A percentile compares a stretch with the other conserved stretches of the same genome.
Conservation (phyloP, 441 rosid species). For the Jatropha podagrica region DNA sequence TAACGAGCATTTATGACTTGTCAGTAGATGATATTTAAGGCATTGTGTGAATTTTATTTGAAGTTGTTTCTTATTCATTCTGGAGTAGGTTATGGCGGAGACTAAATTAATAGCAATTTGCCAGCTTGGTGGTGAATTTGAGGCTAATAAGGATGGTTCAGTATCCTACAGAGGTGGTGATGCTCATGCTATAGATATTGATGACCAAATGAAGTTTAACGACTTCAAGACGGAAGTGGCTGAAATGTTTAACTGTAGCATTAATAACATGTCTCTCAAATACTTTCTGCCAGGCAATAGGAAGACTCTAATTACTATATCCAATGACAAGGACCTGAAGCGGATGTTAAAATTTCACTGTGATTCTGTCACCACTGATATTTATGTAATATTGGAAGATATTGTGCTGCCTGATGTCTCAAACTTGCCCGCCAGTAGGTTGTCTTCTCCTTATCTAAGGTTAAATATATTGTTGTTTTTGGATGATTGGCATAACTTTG, state of each 20-base stretch:
- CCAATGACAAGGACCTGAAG: constrained; percentile 82
- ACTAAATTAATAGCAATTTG: constrained; percentile 75
- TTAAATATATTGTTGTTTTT: not conserved
- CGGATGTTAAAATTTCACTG: constrained; percentile 84
- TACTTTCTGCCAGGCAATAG: constrained; percentile 87
- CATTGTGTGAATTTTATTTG: not conserved
- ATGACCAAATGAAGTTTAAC: constrained; percentile 54
- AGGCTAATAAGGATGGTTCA: constrained; percentile 53
- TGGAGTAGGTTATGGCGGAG: constrained; percentile 61
- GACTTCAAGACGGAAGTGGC: constrained; percentile 78
- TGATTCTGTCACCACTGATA: constrained; percentile 50
- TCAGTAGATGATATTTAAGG: not conserved
- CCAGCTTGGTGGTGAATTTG: constrained; percentile 83
- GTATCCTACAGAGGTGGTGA: constrained; percentile 76
- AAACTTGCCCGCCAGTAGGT: constrained; percentile 87
- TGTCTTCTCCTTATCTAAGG: constrained; percentile 33
- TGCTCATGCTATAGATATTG: constrained; percentile 89
- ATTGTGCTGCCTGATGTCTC: constrained; percentile 55
- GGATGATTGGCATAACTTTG: constrained; percentile 19
- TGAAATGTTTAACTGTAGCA: constrained; percentile 73
- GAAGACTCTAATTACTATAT: constrained; percentile 77
- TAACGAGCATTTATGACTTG: not conserved
- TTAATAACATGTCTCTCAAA: constrained; percentile 52
- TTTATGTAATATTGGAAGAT: constrained; percentile 69
- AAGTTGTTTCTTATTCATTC: not conserved